These are phyloP conservation scores for Xylariaceae sp. DNA, from an alignment of 2,329 filamentous ascomycete species.

Conservation along the genomic window DNA sequence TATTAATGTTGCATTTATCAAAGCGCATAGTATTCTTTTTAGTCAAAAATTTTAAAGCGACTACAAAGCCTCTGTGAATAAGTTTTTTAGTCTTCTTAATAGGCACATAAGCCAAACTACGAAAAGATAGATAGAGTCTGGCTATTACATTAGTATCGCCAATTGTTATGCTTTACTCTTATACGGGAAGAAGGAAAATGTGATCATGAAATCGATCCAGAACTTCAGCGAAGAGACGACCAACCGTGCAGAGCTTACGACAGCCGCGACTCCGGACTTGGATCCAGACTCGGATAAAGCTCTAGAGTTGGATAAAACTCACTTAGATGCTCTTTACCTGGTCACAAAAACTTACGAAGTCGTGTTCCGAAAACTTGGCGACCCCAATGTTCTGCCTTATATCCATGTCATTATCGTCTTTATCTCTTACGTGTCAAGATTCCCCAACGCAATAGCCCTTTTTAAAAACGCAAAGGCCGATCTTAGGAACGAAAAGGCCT, in stretches of 20 bases:
- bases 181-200: constrained; percentile 50
- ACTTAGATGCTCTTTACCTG: constrained; percentile 24
- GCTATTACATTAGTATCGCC: constrained; percentile 56
- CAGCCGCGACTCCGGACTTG: constrained; percentile 9
- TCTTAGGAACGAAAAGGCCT: too few relatives aligned
- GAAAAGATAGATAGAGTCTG: constrained; percentile 51
- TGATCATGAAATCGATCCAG: constrained; percentile 42
- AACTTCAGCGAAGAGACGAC: constrained; percentile 26
- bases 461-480: too few relatives aligned
- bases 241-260: constrained; percentile 22
- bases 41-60: constrained; percentile 46
- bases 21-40: constrained; percentile 63
- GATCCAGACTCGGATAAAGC: constrained; percentile 13
- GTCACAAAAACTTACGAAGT: constrained; percentile 31
- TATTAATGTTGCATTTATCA: constrained; percentile 61
- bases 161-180: constrained; percentile 52
- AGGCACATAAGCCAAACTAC: constrained; percentile 52
- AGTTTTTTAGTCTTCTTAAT: constrained; percentile 56
- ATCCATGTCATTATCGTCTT: constrained; percentile 63
- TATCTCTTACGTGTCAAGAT: constrained; percentile 44
- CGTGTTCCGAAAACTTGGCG: constrained; percentile 51
- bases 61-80: constrained; percentile 42
- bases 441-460: constrained; percentile 43
- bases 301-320: too few relatives aligned
- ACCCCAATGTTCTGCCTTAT: constrained; percentile 60